Evolutionary conservation across 1,284 basidiomycete genomes (phyloP).

Genomic region (Ustilago curta): DNA sequence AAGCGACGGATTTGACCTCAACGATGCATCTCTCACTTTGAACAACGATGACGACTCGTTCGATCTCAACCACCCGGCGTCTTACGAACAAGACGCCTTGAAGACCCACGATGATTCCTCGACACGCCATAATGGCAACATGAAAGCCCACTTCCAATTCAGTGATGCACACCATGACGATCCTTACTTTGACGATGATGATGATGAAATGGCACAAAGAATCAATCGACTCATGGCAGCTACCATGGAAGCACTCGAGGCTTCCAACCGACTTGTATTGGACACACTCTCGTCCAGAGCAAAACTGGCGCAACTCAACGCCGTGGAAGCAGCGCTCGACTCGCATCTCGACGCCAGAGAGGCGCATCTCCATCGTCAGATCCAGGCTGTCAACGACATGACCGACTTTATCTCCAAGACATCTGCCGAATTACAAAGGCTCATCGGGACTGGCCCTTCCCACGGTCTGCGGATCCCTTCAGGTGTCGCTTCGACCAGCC

Average conservation of each 20-base stretch:
- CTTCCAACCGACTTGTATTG: conserved; percentile 39
- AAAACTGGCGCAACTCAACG: conserved; percentile 44
- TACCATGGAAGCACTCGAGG: conserved; percentile 48
- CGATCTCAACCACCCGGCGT: not conserved
- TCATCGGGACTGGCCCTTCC: conserved; percentile 15
- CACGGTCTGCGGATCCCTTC: conserved; percentile 2
- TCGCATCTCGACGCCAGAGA: conserved; percentile 39
- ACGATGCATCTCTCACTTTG: conserved; percentile 31
- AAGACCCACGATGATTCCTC: not conserved
- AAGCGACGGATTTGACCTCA: conserved; percentile 18
- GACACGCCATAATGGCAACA: not conserved
- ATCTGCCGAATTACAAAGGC: conserved; percentile 28
- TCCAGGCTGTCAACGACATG: conserved; percentile 43
- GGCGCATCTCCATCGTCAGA: conserved; percentile 34
- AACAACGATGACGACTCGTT: conserved; percentile 10
- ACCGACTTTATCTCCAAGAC: conserved; percentile 39
- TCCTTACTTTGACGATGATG: conserved; percentile 9
- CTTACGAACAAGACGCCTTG: not conserved
- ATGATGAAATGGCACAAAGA: conserved; percentile 22
- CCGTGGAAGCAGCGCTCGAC: conserved; percentile 43
- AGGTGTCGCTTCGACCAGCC: conserved; percentile 18
- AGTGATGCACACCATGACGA: conserved; percentile 10
- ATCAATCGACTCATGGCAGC: conserved; percentile 44
- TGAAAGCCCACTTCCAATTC: not conserved
- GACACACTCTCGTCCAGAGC: conserved; percentile 41